phyloP scores from a whole-genome alignment of 1,284 basidiomycete genomes.

The Apiotrichum siamense region DNA sequence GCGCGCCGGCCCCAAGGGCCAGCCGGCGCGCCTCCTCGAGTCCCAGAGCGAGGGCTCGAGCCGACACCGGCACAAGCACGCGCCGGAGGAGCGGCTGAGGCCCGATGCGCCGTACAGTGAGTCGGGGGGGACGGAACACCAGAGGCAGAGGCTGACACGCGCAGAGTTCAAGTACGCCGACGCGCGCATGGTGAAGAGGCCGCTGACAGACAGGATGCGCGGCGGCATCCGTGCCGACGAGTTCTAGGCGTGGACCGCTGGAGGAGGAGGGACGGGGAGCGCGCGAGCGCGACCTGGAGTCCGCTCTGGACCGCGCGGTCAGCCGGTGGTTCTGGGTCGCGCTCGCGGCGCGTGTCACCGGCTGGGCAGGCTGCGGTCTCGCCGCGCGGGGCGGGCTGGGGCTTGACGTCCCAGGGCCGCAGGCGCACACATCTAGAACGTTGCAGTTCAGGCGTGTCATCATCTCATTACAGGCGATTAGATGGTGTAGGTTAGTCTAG shows the following conservation, averaged over 20 bases:
- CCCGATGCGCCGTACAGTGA: conserved; percentile 46
- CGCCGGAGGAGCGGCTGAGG: conserved; percentile 34
- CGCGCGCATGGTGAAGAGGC: background rate
- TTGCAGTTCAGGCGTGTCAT: background rate
- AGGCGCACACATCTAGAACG: too few relatives aligned
- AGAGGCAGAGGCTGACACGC: background rate
- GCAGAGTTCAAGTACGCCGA: background rate
- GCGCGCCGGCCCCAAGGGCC: background rate
- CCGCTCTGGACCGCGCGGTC: background rate
- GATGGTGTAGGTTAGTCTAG: background rate
- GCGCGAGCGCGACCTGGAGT: background rate
- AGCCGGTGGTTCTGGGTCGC: too few relatives aligned
- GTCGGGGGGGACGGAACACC: conserved; percentile 10
- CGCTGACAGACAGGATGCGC: conserved; percentile 23
- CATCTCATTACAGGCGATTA: background rate
- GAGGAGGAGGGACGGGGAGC: too few relatives aligned
- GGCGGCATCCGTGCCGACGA: conserved; percentile 43
- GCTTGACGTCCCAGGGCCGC: too few relatives aligned
- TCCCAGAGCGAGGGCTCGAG: conserved; percentile 13
- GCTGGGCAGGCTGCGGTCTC: too few relatives aligned
- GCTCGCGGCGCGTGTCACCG: too few relatives aligned
- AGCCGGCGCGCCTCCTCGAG: conserved; percentile 1
- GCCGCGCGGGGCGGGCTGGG: too few relatives aligned
- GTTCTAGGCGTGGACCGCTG: conserved; percentile 20
- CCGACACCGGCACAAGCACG: conserved; percentile 2